These are phyloP conservation scores for Tubosaeta sp. DNA, from an alignment of 768 basidiomycete species.

Conservation along the genomic window DNA sequence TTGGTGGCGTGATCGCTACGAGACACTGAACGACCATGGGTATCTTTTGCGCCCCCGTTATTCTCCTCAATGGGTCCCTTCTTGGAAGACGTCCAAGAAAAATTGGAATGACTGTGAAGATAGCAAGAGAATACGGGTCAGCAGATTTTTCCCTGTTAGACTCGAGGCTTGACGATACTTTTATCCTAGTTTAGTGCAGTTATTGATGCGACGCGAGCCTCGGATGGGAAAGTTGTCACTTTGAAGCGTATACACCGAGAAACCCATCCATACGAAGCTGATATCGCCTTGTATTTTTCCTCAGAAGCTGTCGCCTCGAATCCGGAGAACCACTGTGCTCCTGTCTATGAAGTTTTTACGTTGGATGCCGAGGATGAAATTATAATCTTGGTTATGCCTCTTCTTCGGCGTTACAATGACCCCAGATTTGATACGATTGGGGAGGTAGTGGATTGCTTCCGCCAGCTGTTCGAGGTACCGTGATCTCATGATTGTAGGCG, in stretches of 20 bases:
- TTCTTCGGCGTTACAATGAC: constrained; percentile 17
- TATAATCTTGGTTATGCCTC: constrained; percentile 30
- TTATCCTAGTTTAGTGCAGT: neutral
- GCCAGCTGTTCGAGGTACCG: neutral
- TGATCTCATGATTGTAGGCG: neutral
- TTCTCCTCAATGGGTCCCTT: constrained; percentile 9
- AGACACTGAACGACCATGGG: constrained; percentile 2
- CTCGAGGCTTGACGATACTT: no score
- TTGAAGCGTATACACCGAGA: constrained; percentile 24
- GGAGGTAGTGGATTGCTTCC: neutral
- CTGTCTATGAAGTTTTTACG: constrained; percentile 15
- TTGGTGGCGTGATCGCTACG: constrained; percentile 11
- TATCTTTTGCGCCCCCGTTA: constrained; percentile 14
- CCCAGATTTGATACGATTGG: neutral
- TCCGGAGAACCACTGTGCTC: constrained; percentile 25
- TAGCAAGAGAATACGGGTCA: neutral
- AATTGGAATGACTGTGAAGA: neutral
- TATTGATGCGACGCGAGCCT: constrained; percentile 29
- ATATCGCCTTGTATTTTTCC: constrained; percentile 23
- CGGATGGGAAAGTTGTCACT: constrained; percentile 24
- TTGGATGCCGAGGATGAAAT: constrained; percentile 7
- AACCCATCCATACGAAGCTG: constrained; percentile 17
- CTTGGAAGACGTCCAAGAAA: neutral
- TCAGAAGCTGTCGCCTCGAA: neutral
- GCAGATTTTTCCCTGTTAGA: neutral